Evolutionary conservation across 805 yeast genomes (phyloP).

Genomic region (Yarrowia porcina): DNA sequence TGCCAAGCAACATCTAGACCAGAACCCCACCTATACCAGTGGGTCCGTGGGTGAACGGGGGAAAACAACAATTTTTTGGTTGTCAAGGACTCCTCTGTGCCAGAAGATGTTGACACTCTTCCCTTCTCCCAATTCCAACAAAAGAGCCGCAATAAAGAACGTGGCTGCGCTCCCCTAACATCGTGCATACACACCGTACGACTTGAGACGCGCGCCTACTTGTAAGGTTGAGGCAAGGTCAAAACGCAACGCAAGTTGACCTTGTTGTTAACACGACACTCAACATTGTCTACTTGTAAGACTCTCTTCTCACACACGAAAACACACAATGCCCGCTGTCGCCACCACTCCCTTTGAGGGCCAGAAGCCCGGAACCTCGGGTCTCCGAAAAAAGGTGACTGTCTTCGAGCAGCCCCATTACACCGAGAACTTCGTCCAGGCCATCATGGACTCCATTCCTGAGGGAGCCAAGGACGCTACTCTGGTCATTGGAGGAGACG

Average conservation of each 20-base stretch:
- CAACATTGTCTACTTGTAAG: not conserved
- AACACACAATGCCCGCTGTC: constrained; percentile 36
- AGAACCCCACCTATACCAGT: no score
- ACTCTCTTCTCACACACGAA: not conserved
- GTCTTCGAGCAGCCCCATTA: constrained; percentile 78
- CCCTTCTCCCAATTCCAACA: no score
- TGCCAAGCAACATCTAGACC: not conserved
- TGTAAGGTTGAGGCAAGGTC: not conserved
- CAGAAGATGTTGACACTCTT: no score
- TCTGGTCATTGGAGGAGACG: constrained; percentile 94
- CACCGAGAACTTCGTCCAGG: constrained; percentile 91
- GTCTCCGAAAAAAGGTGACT: constrained; percentile 84
- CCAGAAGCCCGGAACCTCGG: constrained; percentile 98
- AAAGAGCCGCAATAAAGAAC: not conserved
- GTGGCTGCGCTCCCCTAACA: constrained; percentile 13
- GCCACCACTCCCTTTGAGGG: constrained; percentile 75
- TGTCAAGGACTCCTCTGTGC: no score
- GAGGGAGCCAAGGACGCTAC: constrained; percentile 75
- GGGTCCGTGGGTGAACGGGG: no score
- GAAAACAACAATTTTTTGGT: no score
- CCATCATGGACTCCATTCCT: constrained; percentile 81
- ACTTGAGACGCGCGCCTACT: constrained; percentile 8
- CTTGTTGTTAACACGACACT: not conserved
- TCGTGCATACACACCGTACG: constrained; percentile 17
- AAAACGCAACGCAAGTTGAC: constrained; percentile 4